A percentile compares a stretch with the other conserved stretches of the same genome.
phyloP scores from a whole-genome alignment of 306 rosid species.

The Glycine soja region DNA sequence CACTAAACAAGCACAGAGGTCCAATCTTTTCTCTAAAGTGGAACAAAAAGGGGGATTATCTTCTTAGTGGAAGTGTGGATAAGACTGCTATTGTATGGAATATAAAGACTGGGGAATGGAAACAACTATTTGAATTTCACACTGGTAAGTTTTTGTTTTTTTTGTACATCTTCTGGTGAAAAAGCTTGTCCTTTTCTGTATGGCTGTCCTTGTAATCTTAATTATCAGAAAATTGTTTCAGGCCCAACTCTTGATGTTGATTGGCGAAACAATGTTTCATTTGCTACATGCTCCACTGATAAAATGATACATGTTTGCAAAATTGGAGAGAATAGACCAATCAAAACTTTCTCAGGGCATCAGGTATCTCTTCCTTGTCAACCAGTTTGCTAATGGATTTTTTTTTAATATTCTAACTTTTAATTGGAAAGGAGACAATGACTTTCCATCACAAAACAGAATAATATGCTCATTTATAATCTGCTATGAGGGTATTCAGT shows the following conservation, averaged over 20 bases:
- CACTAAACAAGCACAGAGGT: conserved; percentile 67
- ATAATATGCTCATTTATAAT: conserved; percentile 1
- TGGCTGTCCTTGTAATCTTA: conserved; percentile 17
- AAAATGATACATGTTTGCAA: conserved; percentile 69
- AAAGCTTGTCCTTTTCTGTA: not conserved
- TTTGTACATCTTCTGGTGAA: conserved; percentile 8
- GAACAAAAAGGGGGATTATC: conserved; percentile 80
- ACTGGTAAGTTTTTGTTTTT: conserved; percentile 51
- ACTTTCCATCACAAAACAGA: not conserved
- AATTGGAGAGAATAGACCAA: conserved; percentile 68
- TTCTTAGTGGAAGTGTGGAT: conserved; percentile 74
- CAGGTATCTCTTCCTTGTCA: conserved; percentile 55
- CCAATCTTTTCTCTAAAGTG: conserved; percentile 75
- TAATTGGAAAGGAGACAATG: not conserved
- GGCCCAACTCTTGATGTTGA: conserved; percentile 78
- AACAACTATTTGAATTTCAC: conserved; percentile 76
- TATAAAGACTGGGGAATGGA: conserved; percentile 66
- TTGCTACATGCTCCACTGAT: conserved; percentile 77
- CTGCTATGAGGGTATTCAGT: not conserved
- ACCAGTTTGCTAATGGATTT: not conserved
- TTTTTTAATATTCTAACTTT: not conserved
- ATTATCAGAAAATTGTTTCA: conserved; percentile 47
- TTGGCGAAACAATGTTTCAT: conserved; percentile 68
- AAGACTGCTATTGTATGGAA: conserved; percentile 78
- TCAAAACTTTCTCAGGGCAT: conserved; percentile 71